Evolutionary conservation across 148 eudicot genomes (phyloP), one percentile per base, ranked within the genome.

Genomic region (Agrostemma githago): DNA sequence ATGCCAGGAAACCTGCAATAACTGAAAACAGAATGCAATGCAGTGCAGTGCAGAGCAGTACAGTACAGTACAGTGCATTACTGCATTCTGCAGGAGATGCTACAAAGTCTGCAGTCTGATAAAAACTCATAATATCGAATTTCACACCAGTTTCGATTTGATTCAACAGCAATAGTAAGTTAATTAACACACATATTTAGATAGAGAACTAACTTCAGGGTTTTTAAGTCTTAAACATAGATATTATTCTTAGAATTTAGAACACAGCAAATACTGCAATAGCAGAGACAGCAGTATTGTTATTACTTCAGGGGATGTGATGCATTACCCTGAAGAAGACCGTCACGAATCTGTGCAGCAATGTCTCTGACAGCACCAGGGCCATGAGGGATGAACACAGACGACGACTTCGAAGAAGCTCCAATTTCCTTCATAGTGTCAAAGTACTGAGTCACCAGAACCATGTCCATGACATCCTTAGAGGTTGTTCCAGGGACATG

Each of bases 391-490:
- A 88, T 77, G 82, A 88, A 86, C 4, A 88, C 89, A 5, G 89
- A 77, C 56, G 89, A 83, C 3, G 92, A 82, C 62, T 80, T 89
- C 8, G 90, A 83, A 40, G 86, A 42, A 21, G 92, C 86, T 10
- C 90, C 90, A 16, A 86, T 85, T 59, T 89, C 92, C 72, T 83
- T 89, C 92, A 89, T 85, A 43, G 92, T 85, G 71, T 86, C 92
- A 19, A 86, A 89, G 57, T 89, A 89, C 48, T 89, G 88, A 11
- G 92, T 89, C 19, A 89, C 87, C 1, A 86, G 82, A n/a, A 86
- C 90, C 90, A 89, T 89, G 56, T 89, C 90, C 90, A 85, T 86
- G 5, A 89, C 87, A 75, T 86, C 90, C 83, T 80, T 89, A 8
- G 90, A 84, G 19, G 80, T 80, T 3, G 87, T 89, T 41, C 92